These are phyloP conservation scores for Myriosclerotinia scirpicola DNA, from an alignment of 2,329 filamentous ascomycete species.

Conservation along the genomic window DNA sequence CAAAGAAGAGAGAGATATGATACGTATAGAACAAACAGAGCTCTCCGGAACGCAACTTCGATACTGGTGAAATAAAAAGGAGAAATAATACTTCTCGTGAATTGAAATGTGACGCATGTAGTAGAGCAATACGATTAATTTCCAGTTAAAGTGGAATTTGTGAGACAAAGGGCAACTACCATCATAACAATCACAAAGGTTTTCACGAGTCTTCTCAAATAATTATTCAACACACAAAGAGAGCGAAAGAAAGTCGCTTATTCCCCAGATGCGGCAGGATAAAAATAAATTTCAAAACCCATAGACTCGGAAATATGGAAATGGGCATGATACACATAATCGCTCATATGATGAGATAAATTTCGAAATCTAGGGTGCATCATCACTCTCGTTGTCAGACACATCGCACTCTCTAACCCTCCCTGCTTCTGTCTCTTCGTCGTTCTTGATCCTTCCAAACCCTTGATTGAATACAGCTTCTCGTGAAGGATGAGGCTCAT, in stretches of 20 bases:
- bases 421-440: slow-evolving; percentile 35
- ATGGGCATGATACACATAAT: not conserved
- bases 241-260: not conserved
- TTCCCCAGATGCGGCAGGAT: slow-evolving; percentile 6
- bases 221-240: slow-evolving; percentile 5
- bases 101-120: not conserved
- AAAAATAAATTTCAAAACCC: not conserved
- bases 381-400: slow-evolving; percentile 22
- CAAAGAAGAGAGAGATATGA: not conserved
- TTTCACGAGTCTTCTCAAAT: slow-evolving; percentile 2
- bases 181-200: not conserved
- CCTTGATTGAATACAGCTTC: slow-evolving; percentile 36
- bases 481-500: slow-evolving; percentile 55
- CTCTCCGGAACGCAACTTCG: not conserved
- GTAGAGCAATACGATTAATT: not conserved
- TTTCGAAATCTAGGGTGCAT: not conserved
- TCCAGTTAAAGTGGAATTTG: not conserved
- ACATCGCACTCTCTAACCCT: slow-evolving; percentile 25
- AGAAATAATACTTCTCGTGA: not conserved
- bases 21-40: too few relatives aligned
- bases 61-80: not conserved
- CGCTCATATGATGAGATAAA: not conserved
- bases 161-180: slow-evolving; percentile 7
- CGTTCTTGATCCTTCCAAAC: slow-evolving; percentile 40
- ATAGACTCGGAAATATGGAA: not conserved